These are phyloP conservation scores for Umbelopsis sp. DNA, from an alignment of 192 early-diverging fungal genomes.

Conservation along the genomic window DNA sequence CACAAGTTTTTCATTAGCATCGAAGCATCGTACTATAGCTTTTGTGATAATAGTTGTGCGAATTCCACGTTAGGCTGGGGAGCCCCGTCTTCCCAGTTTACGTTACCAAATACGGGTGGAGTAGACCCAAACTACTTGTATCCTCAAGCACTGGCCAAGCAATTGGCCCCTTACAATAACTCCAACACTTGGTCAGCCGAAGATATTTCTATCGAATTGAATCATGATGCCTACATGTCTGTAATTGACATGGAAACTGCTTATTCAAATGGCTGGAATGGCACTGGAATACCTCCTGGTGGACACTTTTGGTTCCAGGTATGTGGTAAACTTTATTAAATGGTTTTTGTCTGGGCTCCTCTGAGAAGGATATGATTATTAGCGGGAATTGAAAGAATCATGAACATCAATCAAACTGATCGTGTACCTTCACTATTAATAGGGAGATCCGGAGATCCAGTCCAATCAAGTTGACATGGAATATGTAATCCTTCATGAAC, in stretches of 20 bases:
- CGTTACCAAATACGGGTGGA: neutral
- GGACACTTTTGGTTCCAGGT: slow-evolving; percentile 37
- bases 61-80: slow-evolving; percentile 33
- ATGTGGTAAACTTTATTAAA: neutral
- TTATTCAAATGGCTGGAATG: slow-evolving; percentile 32
- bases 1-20: slow-evolving; percentile 18
- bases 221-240: slow-evolving; percentile 23
- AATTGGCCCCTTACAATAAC: slow-evolving; percentile 16
- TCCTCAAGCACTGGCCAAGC: slow-evolving; percentile 22
- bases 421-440: neutral
- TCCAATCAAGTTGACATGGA: slow-evolving; percentile 33
- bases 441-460: slow-evolving; percentile 26
- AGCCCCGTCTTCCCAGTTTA: slow-evolving; percentile 29
- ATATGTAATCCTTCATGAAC: slow-evolving; percentile 34
- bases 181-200: slow-evolving; percentile 4
- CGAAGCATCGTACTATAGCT: slow-evolving; percentile 25
- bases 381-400: neutral
- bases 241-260: neutral
- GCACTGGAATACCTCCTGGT: slow-evolving; percentile 25
- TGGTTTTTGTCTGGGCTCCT: neutral
- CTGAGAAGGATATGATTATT: neutral
- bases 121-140: slow-evolving; percentile 25
- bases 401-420: neutral
- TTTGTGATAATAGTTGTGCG: slow-evolving; percentile 30
- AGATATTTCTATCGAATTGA: slow-evolving; percentile 16